Evolutionary conservation across 441 rosid genomes (phyloP).

Genomic region (Isatis lusitanica): DNA sequence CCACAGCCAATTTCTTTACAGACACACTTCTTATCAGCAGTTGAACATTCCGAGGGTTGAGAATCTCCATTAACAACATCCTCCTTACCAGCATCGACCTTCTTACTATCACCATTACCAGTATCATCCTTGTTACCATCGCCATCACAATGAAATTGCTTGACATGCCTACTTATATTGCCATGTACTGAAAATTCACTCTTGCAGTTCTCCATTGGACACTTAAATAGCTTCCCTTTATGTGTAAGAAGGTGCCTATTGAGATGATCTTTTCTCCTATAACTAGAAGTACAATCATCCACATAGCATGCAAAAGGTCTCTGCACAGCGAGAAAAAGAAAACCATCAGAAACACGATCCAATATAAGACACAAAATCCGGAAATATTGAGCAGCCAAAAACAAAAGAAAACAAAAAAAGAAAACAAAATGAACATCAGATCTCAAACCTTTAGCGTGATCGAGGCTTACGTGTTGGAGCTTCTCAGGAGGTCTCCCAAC

Average conservation of each 20-base stretch:
- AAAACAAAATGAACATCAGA: neutral
- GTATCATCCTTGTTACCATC: neutral
- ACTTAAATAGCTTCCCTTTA: constrained; percentile 66
- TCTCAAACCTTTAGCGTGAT: constrained; percentile 61
- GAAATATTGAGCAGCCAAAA: neutral
- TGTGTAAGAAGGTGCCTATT: constrained; percentile 70
- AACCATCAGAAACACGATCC: neutral
- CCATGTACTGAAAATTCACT: constrained; percentile 49
- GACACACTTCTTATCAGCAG: constrained; percentile 39
- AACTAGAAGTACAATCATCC: constrained; percentile 66
- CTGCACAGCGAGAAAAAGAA: constrained; percentile 34
- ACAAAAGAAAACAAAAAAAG: neutral
- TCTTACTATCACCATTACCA: neutral
- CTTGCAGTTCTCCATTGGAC: constrained; percentile 61
- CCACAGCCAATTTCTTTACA: constrained; percentile 80
- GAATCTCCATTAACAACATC: constrained; percentile 2
- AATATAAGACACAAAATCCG: neutral
- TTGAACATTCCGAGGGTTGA: neutral
- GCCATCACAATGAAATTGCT: constrained; percentile 39
- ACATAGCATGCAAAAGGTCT: constrained; percentile 65
- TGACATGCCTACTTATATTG: constrained; percentile 64
- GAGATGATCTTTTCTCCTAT: constrained; percentile 84
- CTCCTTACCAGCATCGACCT: neutral
- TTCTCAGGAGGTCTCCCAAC: constrained; percentile 98
- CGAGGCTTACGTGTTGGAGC: constrained; percentile 87